These are phyloP conservation scores for Lagerstroemia speciosa DNA, from an alignment of 345 rosid species.

Conservation along the genomic window DNA sequence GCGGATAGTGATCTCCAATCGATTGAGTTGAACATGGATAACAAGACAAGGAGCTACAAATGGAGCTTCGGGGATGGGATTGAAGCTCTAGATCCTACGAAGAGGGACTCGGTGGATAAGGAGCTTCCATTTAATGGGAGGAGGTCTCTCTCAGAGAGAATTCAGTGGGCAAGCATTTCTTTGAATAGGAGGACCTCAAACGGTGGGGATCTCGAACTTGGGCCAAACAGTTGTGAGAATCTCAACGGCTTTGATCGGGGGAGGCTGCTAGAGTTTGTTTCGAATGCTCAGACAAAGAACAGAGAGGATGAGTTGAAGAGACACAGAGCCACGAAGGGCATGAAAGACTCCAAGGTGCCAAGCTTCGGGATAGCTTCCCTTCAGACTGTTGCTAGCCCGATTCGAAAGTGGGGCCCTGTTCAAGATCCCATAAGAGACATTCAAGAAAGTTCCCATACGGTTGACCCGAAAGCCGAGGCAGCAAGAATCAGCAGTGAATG, in stretches of 20 bases:
- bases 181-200: constrained; percentile 26
- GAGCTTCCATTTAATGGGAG: constrained; percentile 34
- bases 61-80: constrained; percentile 70
- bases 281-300: constrained; percentile 24
- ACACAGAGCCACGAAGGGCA: constrained; percentile 34
- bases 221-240: constrained; percentile 28
- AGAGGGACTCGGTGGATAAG: constrained; percentile 27
- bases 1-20: constrained; percentile 86
- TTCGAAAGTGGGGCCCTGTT: constrained; percentile 12
- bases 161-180: constrained; percentile 54
- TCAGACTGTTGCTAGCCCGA: constrained; percentile 5
- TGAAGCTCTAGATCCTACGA: constrained; percentile 20
- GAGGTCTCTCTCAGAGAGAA: constrained; percentile 42
- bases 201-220: constrained; percentile 17
- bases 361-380: background rate
- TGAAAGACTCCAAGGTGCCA: constrained; percentile 34
- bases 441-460: background rate
- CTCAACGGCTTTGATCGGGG: constrained; percentile 25
- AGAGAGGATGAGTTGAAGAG: constrained; percentile 34
- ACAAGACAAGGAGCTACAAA: constrained; percentile 45
- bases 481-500: constrained; percentile 1
- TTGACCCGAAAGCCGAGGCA: background rate
- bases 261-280: constrained; percentile 20
- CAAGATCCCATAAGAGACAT: constrained; percentile 3
- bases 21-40: constrained; percentile 86